Base-by-base conservation (phyloP, 805 yeast genomes). In the Komagataella kurtzmanii region DNA sequence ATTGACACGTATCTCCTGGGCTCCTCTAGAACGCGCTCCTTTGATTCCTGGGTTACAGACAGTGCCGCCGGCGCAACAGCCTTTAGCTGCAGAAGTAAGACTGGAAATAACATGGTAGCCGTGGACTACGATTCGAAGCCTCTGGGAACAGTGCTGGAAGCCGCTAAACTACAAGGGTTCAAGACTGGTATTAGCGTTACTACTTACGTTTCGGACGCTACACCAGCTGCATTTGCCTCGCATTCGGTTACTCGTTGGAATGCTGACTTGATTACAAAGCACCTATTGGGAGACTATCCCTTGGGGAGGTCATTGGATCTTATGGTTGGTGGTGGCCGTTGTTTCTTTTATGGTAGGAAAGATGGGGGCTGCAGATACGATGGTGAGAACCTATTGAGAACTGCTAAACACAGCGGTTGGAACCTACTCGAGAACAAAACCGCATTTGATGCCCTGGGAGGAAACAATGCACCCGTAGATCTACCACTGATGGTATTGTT, bases 21-120 rank as follows among this genome's bases (percentile, higher is more conserved):
- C 24, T 75, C 85, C 21, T 85, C 95, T 7, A 76, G 97, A 58
- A 90, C 98, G 0, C 74, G 89, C 55, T 85, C 96, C 17, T 78
- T 80, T 23, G 71, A 74, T 56, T 85, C 95, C 1, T 71, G 86
- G 59, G 79, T 90, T 54, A 90, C 98, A 0, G 98, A 90, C 64
- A 86, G 96, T 24, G 98, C 98, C 8, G 98, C 98, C 2, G 97
- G 97, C 14, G 98, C 97, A 14, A 88, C 96, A 12, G 97, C 96
- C 1, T 90, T 89, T 61, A 74, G 95, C 0, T 88, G 96, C 65
- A 91, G 81, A 5, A 61, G 80, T 59, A 90, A 90, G 69, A 71
- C 89, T 4, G 88, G 87, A 67, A 90, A 90, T 64, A 93, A 95
- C 14, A 97, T 96, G 10, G 85, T 90, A 63, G 95, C 88, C n/a